Evolutionary conservation across 176 grass and related monocot genomes (phyloP), one percentile per base, ranked within the genome.

Genomic region (Olyra latifolia): DNA sequence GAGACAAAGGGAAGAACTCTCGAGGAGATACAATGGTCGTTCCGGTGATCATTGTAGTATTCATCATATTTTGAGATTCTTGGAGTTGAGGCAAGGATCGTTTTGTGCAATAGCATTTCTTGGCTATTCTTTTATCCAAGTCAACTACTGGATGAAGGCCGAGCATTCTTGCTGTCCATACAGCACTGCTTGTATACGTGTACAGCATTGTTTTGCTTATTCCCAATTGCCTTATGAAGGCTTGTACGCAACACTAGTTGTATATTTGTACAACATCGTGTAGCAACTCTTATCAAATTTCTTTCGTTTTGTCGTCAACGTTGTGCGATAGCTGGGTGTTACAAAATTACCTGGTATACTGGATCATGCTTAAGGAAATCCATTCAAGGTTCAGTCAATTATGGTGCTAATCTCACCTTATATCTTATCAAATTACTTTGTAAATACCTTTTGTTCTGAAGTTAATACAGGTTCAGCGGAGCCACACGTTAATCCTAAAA

Each of bases 1-100:
- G 95, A 93, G 83, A 98, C 95, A 45, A 98, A 98, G 83, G 95
- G 95, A 72, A 95, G 89, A 91, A 95, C 92, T 20, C 90, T 98
- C 0, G 95, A 98, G 74, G 95, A 98, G 77, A 98, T 98, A 74
- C 92, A 94, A 30, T 93, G 86, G 83, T 98, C 92, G 10, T 98
- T 98, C 75, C 82, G 80, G 80, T 97, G 70, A 88, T 24, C 32
- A 1, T 23, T 64, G 41, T 17, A 4, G 61, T 4, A 16, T 53
- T 30, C 9, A 19, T 60, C 40, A 38, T 32, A 66, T 49, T 39
- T 9, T 4, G 65, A 7, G n/a, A 23, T 39, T 79, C 64, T 65
- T 74, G 41, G 2, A 74, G 66, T 48, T 10, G 24, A 66, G 3
- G 95, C 10, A 58, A 5, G 56, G 23, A 58, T 58, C 25, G 23